phyloP scores from a whole-genome alignment of 495 filamentous ascomycete species.

The Penicillium psychrofluorescens region DNA sequence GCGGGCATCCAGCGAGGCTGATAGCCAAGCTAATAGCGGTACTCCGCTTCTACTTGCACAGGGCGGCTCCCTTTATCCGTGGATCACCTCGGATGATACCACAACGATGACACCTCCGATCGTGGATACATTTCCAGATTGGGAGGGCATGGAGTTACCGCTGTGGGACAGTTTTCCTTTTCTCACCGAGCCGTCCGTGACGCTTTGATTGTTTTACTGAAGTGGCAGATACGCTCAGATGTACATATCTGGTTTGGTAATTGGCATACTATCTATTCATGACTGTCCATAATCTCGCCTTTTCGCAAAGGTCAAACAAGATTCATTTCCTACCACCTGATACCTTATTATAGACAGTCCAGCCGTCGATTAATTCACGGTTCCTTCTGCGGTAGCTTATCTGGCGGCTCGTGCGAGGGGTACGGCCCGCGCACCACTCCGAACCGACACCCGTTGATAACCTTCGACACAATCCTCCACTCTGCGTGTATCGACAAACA shows the following conservation, averaged over 20 bases:
- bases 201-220: background rate
- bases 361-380: no score
- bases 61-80: conserved; percentile 9
- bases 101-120: conserved; percentile 11
- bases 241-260: background rate
- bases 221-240: background rate
- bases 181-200: conserved; percentile 17
- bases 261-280: background rate
- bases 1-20: conserved; percentile 1
- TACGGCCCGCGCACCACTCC: no score
- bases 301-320: no score
- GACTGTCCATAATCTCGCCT: no score
- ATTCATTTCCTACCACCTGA: no score
- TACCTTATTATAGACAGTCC: no score
- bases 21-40: background rate
- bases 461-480: no score
- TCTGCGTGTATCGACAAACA: no score
- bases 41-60: conserved; percentile 4
- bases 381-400: no score
- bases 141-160: conserved; percentile 28
- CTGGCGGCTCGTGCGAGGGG: no score
- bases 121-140: conserved; percentile 15
- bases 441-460: no score
- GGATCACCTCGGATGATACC: conserved; percentile 11
- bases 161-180: conserved; percentile 32